Evolutionary conservation across 1,284 basidiomycete species (phyloP), one percentile per base, ranked within the genome.

Genomic region (Cryptococcus sp.): DNA sequence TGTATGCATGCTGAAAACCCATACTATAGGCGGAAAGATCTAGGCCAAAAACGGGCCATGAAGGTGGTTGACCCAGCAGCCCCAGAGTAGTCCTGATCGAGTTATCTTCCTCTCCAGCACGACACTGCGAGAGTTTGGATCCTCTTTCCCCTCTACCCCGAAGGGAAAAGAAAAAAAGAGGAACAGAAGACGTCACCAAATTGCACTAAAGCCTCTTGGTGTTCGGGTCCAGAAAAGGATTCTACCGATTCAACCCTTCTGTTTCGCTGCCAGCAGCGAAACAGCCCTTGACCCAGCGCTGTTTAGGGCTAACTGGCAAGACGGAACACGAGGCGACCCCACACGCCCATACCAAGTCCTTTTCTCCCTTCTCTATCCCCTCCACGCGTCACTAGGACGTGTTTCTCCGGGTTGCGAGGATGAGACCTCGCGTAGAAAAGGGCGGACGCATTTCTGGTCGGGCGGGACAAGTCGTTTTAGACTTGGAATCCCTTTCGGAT

Each of bases 41-140:
- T 73, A 73, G 70, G 71, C 71, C 57, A 26, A 23, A 26, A 52
- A 52, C 14, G 28, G 56, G 69, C 62, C 63, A 66, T 68, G 43
- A 31, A n/a, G n/a, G n/a, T n/a, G n/a, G n/a, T n/a, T 23, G 25
- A 49, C 52, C 54, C 57, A 60, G 66, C 71, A 74, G 69, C 57
- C 69, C 68, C 71, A 74, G 72, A 74, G 71, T 72, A 74, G 72
- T 74, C 72, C 72, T 74, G 72, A 74, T 74, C 69, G 72, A 73
- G 72, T 74, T 74, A 67, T 70, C 69, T 56, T 57, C 58, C 54
- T 48, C 52, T 38, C 25, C 14, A 34, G 28, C 26, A 45, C 47
- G 22, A 50, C 47, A 25, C 28, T n/a, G 19, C 23, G 35, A 51
- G 24, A 48, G 35, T 44, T 51, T 47, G 37, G 33, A 34, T 24